Evolutionary conservation across 768 basidiomycete species (phyloP), one percentile per base, ranked within the genome.

Genomic region (Lactarius trivialis): DNA sequence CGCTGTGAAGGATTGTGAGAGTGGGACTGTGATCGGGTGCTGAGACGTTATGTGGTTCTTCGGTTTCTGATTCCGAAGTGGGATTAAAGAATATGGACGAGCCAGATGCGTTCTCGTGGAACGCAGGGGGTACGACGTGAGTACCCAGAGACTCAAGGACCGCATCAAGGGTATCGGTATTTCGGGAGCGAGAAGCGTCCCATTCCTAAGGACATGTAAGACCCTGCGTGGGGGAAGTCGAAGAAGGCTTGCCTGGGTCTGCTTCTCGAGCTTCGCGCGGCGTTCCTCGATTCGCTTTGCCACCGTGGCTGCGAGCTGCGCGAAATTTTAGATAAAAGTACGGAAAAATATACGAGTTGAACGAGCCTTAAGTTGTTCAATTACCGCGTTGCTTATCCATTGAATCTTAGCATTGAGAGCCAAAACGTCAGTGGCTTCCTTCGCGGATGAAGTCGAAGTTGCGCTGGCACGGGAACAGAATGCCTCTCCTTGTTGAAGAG

Each of bases 31-130:
- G 71, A 19, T 73, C 67, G 6, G 70, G 66, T 58, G 45, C 65
- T 55, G 71, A 21, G 55, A 39, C 14, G 4, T 56, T 26, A 28
- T 66, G 61, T 33, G 67, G 72, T 24, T 66, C 70, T 39, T 67
- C 70, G 39, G 70, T 73, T 60, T 65, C 65, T 32, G 73, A 73
- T 57, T 76, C 73, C 51, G 84, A 81, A 0, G 82, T 83, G 65
- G 91, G 91, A 64, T 86, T 85, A 9, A 90, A 88, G 66, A 93
- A 93, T n/a, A 91, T 75, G 2, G 90, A 91, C 0, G 86, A 85
- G 67, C 82, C 87, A 21, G 82, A 73, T 9, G 85, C 75, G 39
- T 78, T 78, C 68, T 86, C 78, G 71, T 92, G 84, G 70, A 92
- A 91, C 56, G 85, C 85, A 1, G 88, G 86, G 0, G 91, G 90